A percentile compares a stretch with the other conserved stretches of the same genome.
Conservation (phyloP, 768 basidiomycete species). For the Podaxis rugospora region DNA sequence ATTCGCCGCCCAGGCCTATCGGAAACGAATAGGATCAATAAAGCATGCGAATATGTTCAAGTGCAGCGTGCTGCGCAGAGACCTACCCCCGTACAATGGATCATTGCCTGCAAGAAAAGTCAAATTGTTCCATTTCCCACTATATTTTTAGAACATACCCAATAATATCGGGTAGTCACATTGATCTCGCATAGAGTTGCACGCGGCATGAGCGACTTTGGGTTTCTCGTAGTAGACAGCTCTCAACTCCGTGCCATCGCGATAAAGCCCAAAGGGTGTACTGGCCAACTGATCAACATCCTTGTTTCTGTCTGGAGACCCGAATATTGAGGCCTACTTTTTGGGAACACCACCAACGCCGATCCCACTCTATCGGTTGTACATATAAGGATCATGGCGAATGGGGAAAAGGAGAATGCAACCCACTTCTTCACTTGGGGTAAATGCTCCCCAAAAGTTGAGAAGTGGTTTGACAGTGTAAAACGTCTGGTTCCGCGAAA, state of each 20-base stretch:
- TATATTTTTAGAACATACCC: slow-evolving; percentile 33
- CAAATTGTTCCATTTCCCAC: not conserved
- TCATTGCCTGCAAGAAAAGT: slow-evolving; percentile 53
- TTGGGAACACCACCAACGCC: slow-evolving; percentile 66
- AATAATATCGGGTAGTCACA: slow-evolving; percentile 77
- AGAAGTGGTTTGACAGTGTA: slow-evolving; percentile 69
- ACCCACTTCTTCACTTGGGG: slow-evolving; percentile 66
- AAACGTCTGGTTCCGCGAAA: slow-evolving; percentile 73
- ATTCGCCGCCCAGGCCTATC: slow-evolving; percentile 70
- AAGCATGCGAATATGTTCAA: not conserved
- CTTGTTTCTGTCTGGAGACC: not conserved
- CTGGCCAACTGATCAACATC: slow-evolving; percentile 28
- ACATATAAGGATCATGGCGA: not conserved
- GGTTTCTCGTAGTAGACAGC: slow-evolving; percentile 68
- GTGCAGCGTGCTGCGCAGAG: not conserved
- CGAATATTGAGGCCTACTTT: slow-evolving; percentile 38
- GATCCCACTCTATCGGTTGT: slow-evolving; percentile 54
- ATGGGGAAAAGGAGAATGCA: not conserved
- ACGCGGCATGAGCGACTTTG: slow-evolving; percentile 65
- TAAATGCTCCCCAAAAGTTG: slow-evolving; percentile 80
- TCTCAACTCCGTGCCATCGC: slow-evolving; percentile 73
- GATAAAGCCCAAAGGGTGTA: slow-evolving; percentile 72
- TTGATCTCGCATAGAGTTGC: slow-evolving; percentile 53
- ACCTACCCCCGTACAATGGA: slow-evolving; percentile 70
- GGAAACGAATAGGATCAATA: not conserved